Evolutionary conservation across 208 protist genomes (phyloP).

Genomic region (Porcisia deanei): DNA sequence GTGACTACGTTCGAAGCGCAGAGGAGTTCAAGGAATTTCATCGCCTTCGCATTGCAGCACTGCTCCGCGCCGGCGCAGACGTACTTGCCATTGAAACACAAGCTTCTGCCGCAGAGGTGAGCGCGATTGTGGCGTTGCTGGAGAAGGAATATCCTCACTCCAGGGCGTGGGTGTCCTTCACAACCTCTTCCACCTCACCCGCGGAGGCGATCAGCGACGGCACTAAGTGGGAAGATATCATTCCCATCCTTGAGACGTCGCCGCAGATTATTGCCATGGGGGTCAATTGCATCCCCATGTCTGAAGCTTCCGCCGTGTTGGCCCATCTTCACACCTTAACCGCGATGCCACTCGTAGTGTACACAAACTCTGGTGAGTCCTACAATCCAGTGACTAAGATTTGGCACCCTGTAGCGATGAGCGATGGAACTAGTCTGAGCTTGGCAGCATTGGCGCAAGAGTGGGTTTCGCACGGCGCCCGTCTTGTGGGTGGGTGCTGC

Average conservation of each 20-base stretch:
- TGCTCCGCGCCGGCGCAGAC: conserved; percentile 51
- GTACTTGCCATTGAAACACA: conserved; percentile 73
- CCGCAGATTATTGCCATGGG: conserved; percentile 47
- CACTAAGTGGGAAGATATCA: conserved; percentile 31
- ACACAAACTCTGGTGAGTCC: conserved; percentile 59
- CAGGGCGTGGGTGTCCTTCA: conserved; percentile 58
- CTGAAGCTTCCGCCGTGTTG: conserved; percentile 22
- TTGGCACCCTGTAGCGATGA: conserved; percentile 20
- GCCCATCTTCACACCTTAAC: conserved; percentile 32
- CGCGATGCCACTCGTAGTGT: conserved; percentile 57
- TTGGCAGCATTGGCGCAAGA: conserved; percentile 20
- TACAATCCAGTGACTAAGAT: conserved; percentile 43
- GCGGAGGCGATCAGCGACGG: conserved; percentile 44
- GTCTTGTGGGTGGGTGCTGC: conserved; percentile 62
- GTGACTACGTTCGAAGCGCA: conserved; percentile 36
- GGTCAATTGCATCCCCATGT: conserved; percentile 62
- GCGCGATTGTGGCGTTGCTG: conserved; percentile 48
- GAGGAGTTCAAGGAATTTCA: conserved; percentile 56
- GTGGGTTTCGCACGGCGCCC: conserved; percentile 36
- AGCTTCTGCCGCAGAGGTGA: conserved; percentile 45
- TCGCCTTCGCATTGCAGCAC: conserved; percentile 42
- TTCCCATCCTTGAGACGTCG: conserved; percentile 33
- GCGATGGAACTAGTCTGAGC: conserved; percentile 8
- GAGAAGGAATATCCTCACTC: conserved; percentile 46
- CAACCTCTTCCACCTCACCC: conserved; percentile 18